Conservation (phyloP, 2,329 filamentous ascomycete species). For the Paramyrothecium roridum region DNA sequence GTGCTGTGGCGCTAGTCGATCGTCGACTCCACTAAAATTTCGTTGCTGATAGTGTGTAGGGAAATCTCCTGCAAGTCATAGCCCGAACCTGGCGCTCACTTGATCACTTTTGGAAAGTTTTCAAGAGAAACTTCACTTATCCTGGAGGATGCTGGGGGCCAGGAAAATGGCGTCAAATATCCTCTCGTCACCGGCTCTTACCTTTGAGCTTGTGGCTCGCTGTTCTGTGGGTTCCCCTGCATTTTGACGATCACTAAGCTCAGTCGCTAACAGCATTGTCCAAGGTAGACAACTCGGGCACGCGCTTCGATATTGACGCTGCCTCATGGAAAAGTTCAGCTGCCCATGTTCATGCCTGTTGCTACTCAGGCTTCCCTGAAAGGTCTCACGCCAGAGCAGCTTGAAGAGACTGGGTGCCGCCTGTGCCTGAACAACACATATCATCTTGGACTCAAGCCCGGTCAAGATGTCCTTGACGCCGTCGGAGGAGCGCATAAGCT, state of each 20-base stretch:
- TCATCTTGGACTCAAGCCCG: slow-evolving; percentile 91
- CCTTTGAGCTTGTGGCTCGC: slow-evolving; percentile 72
- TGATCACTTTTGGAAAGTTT: background rate
- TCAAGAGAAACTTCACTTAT: background rate
- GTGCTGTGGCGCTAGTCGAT: background rate
- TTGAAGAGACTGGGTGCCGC: slow-evolving; percentile 84
- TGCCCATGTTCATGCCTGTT: slow-evolving; percentile 98
- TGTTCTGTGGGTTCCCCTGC: slow-evolving; percentile 65
- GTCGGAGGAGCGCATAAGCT: slow-evolving; percentile 91
- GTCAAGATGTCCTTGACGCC: slow-evolving; percentile 81
- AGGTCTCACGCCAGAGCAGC: slow-evolving; percentile 86
- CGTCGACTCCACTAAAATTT: background rate
- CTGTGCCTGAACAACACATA: slow-evolving; percentile 98
- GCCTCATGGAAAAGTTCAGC: slow-evolving; percentile 84
- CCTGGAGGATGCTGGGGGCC: slow-evolving; percentile 22
- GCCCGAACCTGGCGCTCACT: too few species aligned
- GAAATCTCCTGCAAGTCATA: too few species aligned
- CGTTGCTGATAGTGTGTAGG: background rate
- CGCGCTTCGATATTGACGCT: slow-evolving; percentile 84
- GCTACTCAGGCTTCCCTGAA: slow-evolving; percentile 96
- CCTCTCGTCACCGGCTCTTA: slow-evolving; percentile 64
- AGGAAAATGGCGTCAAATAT: slow-evolving; percentile 49
- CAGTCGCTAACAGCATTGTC: slow-evolving; percentile 12
- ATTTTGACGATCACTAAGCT: slow-evolving; percentile 3
- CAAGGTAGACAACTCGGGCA: slow-evolving; percentile 80